These are phyloP conservation scores for Saccharomyces eubayanus DNA, from an alignment of 805 yeast genomes.

Conservation along the genomic window DNA sequence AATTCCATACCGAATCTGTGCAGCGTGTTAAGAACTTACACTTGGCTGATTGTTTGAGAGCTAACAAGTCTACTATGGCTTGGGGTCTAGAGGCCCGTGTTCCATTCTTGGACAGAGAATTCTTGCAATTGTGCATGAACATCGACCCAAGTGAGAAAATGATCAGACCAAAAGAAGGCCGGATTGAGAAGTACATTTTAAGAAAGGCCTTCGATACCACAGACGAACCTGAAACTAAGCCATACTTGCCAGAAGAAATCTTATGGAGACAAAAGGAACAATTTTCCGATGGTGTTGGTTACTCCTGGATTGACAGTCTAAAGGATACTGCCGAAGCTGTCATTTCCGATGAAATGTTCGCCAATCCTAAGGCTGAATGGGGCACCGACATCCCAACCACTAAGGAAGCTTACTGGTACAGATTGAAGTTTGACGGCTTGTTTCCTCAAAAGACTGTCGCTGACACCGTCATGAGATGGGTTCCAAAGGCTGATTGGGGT, in stretches of 20 bases:
- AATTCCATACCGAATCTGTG: constrained; percentile 93
- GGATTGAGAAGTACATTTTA: constrained; percentile 88
- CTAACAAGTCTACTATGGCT: constrained; percentile 99
- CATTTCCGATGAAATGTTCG: constrained; percentile 84
- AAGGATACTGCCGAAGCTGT: constrained; percentile 88
- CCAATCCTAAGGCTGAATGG: constrained; percentile 91
- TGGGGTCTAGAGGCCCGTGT: constrained; percentile 99
- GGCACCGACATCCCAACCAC: constrained; percentile 91
- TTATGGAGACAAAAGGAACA: constrained; percentile 99
- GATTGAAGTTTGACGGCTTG: constrained; percentile 88
- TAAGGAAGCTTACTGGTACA: constrained; percentile 98
- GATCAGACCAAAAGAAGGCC: constrained; percentile 61
- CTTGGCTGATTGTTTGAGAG: constrained; percentile 94
- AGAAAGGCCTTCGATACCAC: constrained; percentile 96
- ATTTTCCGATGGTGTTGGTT: constrained; percentile 98
- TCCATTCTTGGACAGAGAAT: constrained; percentile 93
- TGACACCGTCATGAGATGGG: constrained; percentile 96
- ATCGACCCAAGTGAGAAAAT: constrained; percentile 88
- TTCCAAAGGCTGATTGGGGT: constrained; percentile 99
- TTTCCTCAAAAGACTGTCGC: constrained; percentile 92
- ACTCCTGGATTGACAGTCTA: constrained; percentile 97
- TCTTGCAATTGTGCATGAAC: constrained; percentile 88
- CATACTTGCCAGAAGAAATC: constrained; percentile 93
- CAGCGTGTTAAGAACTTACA: constrained; percentile 95
- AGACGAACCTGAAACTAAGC: constrained; percentile 66